Evolutionary conservation across 78 protist species (phyloP).

Genomic region (Cavenderia fasciculata): DNA sequence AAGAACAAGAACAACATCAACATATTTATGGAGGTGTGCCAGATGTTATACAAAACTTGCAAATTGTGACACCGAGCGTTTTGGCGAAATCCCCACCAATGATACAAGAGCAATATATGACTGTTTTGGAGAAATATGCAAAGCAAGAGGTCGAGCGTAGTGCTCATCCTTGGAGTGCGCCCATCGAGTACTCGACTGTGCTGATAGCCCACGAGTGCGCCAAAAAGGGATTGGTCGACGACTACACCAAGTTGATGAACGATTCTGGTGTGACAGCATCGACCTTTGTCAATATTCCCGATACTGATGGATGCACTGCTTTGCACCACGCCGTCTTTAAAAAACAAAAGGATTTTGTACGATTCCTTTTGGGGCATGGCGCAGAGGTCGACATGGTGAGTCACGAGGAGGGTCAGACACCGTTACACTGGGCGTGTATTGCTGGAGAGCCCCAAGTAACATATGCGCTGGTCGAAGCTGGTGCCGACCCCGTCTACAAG

Average conservation of each 20-base stretch:
- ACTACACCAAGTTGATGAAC: background rate
- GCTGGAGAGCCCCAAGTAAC: slow-evolving; percentile 20
- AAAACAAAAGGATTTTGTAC: slow-evolving; percentile 44
- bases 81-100: background rate
- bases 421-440: slow-evolving; percentile 78
- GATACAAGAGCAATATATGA: slow-evolving; percentile 29
- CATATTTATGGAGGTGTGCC: slow-evolving; percentile 10
- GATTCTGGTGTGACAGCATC: background rate
- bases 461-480: slow-evolving; percentile 34
- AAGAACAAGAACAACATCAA: slow-evolving; percentile 9
- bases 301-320: slow-evolving; percentile 72
- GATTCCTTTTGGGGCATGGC: slow-evolving; percentile 56
- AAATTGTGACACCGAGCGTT: slow-evolving; percentile 40
- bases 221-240: slow-evolving; percentile 29
- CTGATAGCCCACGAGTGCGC: slow-evolving; percentile 14
- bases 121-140: slow-evolving; percentile 27
- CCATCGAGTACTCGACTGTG: slow-evolving; percentile 17
- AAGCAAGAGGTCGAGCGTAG: background rate
- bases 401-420: slow-evolving; percentile 53
- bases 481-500: slow-evolving; percentile 24
- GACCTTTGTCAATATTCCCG: slow-evolving; percentile 14
- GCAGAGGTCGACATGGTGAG: slow-evolving; percentile 39
- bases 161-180: background rate
- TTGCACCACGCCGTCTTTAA: slow-evolving; percentile 68
- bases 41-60: slow-evolving; percentile 12